Base-by-base conservation (phyloP, 352 stramenopile species). In the Elongisporangium undulatum region DNA sequence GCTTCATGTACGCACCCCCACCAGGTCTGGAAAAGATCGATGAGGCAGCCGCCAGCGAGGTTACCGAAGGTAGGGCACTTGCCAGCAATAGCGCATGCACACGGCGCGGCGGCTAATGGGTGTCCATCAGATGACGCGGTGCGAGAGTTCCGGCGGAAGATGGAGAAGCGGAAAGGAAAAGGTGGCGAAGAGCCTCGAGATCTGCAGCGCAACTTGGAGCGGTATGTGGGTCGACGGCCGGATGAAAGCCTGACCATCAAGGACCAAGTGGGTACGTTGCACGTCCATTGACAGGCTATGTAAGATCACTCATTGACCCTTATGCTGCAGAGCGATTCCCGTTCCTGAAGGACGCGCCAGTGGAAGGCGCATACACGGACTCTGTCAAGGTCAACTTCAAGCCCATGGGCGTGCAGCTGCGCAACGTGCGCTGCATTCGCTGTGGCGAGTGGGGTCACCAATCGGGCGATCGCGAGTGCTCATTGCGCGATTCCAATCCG, bases 371-470 rank as follows among this genome's bases (percentile, higher is more conserved):
- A 29, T 95, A 92, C 69, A 89, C 89, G 3, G 69, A 85, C 56
- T 79, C 77, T 0, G 86, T 95, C 41, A 82, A 82, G 38, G 87
- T 96, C 9, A 94, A 93, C 48, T 96, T 96, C 63, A 87, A 96
- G 48, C 88, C 87, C 15, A 67, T 96, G 67, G 88, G 88, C 24
- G 58, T 85, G n/a, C 74, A 79, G 56, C 61, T 96, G 62, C 87
- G 88, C 57, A 95, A 96, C 61, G 83, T 95, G 38, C 71, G 72
- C 19, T 96, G 88, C 60, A 78, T 95, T 51, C 82, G 87, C 20
- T 96, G 88, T 49, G 72, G 74, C 1, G 69, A 89, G 52, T 96
- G 87, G 85, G 88, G 88, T 8, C 88, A 96, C 63, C 74, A 85
- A 55, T 94, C 81, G 20, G 87, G 87, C 13, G 88, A 96, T 49